Evolutionary conservation across 257 asterid genomes (phyloP).

Genomic region (Solanum chilense): DNA sequence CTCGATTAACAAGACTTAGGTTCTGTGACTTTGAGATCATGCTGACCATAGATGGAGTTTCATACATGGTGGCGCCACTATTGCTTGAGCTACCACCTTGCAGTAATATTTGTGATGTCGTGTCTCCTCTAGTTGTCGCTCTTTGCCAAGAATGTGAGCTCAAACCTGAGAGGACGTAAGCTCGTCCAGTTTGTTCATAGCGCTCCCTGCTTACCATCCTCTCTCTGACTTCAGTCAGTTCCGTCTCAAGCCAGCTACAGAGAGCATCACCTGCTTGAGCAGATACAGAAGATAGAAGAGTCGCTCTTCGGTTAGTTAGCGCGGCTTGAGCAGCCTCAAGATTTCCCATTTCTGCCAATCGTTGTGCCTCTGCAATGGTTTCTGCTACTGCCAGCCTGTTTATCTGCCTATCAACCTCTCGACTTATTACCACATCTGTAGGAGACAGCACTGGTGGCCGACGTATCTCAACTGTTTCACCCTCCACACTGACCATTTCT

Average conservation of each 20-base stretch:
- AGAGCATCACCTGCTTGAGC: constrained; percentile 25
- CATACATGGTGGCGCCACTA: constrained; percentile 1
- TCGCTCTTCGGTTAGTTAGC: constrained; percentile 2
- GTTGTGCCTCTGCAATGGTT: constrained; percentile 26
- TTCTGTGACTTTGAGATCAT: constrained; percentile 20
- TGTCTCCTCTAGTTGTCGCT: constrained; percentile 29
- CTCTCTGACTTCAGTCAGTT: constrained; percentile 17
- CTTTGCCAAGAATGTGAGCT: constrained; percentile 38
- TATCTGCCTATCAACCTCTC: constrained; percentile 38
- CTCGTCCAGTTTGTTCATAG: constrained; percentile 25
- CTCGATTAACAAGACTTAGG: neutral
- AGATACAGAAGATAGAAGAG: constrained; percentile 9
- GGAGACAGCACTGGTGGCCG: constrained; percentile 13
- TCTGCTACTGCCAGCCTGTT: constrained; percentile 22
- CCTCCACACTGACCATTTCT: constrained; percentile 3
- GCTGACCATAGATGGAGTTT: constrained; percentile 20
- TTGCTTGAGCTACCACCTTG: constrained; percentile 8
- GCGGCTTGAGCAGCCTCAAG: constrained; percentile 18
- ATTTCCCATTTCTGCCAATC: constrained; percentile 29
- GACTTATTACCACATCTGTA: neutral
- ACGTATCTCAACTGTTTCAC: constrained; percentile 12
- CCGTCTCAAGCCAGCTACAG: constrained; percentile 16
- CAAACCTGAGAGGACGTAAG: constrained; percentile 24
- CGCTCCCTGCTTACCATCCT: constrained; percentile 21
- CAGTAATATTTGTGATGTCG: neutral